A percentile compares a stretch with the other conserved stretches of the same genome.
Conservation (phyloP, 352 stramenopile genomes). For the Globisporangium cylindrosporum region DNA sequence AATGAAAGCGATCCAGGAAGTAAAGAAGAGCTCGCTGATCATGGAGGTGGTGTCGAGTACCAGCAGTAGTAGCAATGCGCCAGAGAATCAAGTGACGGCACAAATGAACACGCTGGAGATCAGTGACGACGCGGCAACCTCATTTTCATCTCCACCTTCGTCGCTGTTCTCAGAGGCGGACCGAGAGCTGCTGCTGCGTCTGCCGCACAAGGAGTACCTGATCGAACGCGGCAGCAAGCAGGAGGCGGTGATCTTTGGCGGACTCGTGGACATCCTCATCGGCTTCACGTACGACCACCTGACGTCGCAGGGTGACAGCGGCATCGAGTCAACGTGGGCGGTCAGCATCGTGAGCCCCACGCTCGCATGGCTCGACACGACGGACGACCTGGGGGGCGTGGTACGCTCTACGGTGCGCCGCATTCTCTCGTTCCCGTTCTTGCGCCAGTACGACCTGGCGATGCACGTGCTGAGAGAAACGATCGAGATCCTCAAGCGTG, state of each 20-base stretch:
- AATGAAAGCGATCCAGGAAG: background rate
- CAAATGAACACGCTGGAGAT: slow-evolving; percentile 8
- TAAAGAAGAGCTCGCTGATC: slow-evolving; percentile 25
- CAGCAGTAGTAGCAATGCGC: background rate
- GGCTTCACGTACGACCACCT: slow-evolving; percentile 96
- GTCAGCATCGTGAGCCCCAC: slow-evolving; percentile 93
- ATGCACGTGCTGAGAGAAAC: slow-evolving; percentile 83
- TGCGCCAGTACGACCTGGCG: slow-evolving; percentile 90
- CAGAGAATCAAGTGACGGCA: slow-evolving; percentile 8
- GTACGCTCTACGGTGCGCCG: slow-evolving; percentile 79
- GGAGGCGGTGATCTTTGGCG: slow-evolving; percentile 65
- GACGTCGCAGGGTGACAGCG: slow-evolving; percentile 93
- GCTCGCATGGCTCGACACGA: slow-evolving; percentile 93
- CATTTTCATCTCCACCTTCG: slow-evolving; percentile 1
- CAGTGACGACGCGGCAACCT: slow-evolving; percentile 1
- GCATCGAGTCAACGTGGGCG: slow-evolving; percentile 96
- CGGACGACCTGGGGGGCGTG: slow-evolving; percentile 51
- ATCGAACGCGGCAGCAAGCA: slow-evolving; percentile 52
- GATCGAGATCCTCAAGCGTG: slow-evolving; percentile 75
- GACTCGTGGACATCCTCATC: slow-evolving; percentile 93
- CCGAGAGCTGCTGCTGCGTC: slow-evolving; percentile 63
- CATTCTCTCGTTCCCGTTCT: slow-evolving; percentile 95
- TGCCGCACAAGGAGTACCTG: slow-evolving; percentile 83
- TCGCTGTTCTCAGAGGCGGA: slow-evolving; percentile 53
- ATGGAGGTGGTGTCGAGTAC: slow-evolving; percentile 28